These are phyloP conservation scores for Fusarium nelsonii DNA, from an alignment of 2,329 filamentous ascomycete species.

Conservation along the genomic window DNA sequence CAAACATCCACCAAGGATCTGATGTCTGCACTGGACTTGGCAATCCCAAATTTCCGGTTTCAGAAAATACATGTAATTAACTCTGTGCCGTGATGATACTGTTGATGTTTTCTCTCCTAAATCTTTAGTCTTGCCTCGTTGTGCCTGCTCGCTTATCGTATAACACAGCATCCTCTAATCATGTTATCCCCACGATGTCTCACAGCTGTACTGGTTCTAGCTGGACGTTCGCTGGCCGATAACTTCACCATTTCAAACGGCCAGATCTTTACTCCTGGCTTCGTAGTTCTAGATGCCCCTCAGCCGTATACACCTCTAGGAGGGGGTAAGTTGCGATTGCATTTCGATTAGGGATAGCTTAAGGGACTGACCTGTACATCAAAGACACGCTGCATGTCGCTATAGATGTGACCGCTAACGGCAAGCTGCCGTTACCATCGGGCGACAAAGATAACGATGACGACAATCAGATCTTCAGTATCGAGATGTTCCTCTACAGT, in stretches of 20 bases:
- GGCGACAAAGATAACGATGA: slow-evolving; percentile 64
- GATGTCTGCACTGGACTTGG: slow-evolving; percentile 9
- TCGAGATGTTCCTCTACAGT: slow-evolving; percentile 76
- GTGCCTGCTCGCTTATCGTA: neutral
- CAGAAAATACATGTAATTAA: slow-evolving; percentile 28
- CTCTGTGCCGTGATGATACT: slow-evolving; percentile 2
- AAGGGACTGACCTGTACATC: slow-evolving; percentile 6
- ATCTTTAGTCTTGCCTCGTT: neutral
- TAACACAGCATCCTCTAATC: neutral
- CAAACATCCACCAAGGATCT: slow-evolving; percentile 30
- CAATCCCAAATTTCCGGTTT: slow-evolving; percentile 32
- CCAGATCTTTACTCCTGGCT: slow-evolving; percentile 76
- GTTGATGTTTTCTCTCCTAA: slow-evolving; percentile 6
- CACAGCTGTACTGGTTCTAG: slow-evolving; percentile 41
- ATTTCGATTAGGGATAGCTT: neutral
- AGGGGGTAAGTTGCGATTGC: slow-evolving; percentile 62
- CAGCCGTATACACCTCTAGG: slow-evolving; percentile 74
- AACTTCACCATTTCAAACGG: slow-evolving; percentile 72
- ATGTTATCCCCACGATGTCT: slow-evolving; percentile 31
- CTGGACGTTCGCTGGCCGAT: slow-evolving; percentile 47
- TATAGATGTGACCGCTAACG: slow-evolving; percentile 75
- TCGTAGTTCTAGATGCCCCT: slow-evolving; percentile 74
- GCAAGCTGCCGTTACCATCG: slow-evolving; percentile 70
- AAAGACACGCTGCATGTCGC: slow-evolving; percentile 71
- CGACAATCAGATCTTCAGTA: slow-evolving; percentile 70